These are phyloP conservation scores for Botrytis porri DNA, from an alignment of 2,329 filamentous ascomycete genomes.

Conservation along the genomic window DNA sequence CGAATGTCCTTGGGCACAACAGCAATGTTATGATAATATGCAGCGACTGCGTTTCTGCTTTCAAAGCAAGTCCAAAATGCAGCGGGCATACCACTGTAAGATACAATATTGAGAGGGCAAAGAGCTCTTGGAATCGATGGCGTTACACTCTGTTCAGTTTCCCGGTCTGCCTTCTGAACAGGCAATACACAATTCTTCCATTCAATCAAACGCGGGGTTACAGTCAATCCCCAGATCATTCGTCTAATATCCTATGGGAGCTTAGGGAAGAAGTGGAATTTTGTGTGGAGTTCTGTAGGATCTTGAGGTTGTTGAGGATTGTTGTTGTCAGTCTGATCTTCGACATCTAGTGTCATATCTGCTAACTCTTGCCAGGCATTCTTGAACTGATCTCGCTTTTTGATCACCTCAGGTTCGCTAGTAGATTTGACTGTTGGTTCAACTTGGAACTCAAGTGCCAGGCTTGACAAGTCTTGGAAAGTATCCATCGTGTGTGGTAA, in stretches of 20 bases:
- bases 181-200: background rate
- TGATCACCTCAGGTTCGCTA: background rate
- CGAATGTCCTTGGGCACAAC: background rate
- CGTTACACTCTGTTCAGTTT: rapidly evolving
- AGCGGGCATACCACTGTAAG: background rate
- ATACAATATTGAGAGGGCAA: background rate
- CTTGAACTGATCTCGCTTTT: background rate
- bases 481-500: background rate
- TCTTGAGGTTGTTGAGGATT: background rate
- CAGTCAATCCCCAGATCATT: background rate
- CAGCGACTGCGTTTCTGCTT: background rate
- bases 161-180: background rate
- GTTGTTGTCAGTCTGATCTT: background rate
- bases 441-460: background rate
- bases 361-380: background rate
- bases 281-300: no score
- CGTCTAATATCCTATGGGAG: background rate
- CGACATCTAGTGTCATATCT: background rate
- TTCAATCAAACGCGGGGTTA: background rate
- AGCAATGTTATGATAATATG: background rate
- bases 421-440: background rate
- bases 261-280: background rate
- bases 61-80: background rate
- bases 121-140: background rate
- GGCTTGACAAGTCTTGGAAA: background rate